These are phyloP conservation scores for Debaryomyces coudertii DNA, from an alignment of 1,139 yeast genomes.

Conservation along the genomic window DNA sequence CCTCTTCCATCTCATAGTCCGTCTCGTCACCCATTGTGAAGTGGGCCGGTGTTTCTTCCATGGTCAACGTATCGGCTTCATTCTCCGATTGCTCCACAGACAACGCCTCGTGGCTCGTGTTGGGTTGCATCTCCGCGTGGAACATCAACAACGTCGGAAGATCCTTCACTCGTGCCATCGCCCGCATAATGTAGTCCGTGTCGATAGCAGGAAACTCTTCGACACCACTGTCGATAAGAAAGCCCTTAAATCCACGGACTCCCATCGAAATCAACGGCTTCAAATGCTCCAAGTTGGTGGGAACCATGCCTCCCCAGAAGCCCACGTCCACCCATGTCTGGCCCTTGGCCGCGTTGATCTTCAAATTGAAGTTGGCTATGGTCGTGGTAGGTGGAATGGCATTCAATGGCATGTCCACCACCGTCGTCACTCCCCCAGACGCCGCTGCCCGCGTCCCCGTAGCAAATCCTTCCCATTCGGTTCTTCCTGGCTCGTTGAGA, in stretches of 20 bases:
- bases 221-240: constrained; percentile 88
- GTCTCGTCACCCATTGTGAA: constrained; percentile 24
- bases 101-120: constrained; percentile 27
- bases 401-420: constrained; percentile 93
- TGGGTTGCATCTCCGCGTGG: constrained; percentile 85
- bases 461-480: constrained; percentile 95
- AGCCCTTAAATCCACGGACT: constrained; percentile 90
- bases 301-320: constrained; percentile 95
- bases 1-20: constrained; percentile 14
- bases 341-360: constrained; percentile 74
- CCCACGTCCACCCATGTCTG: constrained; percentile 94
- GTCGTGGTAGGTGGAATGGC: constrained; percentile 96
- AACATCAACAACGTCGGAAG: constrained; percentile 78
- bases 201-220: constrained; percentile 89
- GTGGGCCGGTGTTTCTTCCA: constrained; percentile 23
- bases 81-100: constrained; percentile 22
- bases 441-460: constrained; percentile 94
- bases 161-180: constrained; percentile 63
- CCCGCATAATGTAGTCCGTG: constrained; percentile 61
- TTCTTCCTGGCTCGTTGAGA: constrained; percentile 90
- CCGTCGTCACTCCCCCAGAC: constrained; percentile 94
- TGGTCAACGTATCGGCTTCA: constrained; percentile 27
- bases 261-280: constrained; percentile 80
- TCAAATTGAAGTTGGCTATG: constrained; percentile 69
- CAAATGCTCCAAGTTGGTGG: constrained; percentile 69